These are phyloP conservation scores for Bolboschoenoplectus hybrid DNA, from an alignment of 202 grass and related monocot genomes.

Conservation along the genomic window DNA sequence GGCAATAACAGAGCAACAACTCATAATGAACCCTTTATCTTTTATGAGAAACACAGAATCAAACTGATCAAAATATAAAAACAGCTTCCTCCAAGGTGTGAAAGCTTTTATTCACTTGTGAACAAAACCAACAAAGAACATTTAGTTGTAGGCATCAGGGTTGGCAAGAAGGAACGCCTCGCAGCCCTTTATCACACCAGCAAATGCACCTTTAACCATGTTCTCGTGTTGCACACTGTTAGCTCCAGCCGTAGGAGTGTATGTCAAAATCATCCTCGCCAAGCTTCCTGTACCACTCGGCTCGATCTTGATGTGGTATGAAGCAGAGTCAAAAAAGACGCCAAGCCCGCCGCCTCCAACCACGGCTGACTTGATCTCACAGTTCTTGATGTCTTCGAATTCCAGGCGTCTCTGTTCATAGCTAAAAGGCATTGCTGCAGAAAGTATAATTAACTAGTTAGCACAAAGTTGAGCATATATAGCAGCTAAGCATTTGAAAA, in stretches of 20 bases:
- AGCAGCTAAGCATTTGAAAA: too few species aligned
- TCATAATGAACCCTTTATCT: not conserved
- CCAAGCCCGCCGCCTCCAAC: conserved; percentile 37
- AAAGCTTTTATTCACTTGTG: too few species aligned
- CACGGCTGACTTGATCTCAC: conserved; percentile 18
- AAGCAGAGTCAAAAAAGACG: conserved; percentile 1
- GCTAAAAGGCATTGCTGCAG: conserved; percentile 12
- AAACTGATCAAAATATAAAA: not conserved
- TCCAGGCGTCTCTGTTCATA: conserved; percentile 32
- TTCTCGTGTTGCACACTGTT: not conserved
- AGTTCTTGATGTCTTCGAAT: conserved; percentile 32
- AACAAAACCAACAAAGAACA: not conserved
- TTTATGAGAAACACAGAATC: not conserved
- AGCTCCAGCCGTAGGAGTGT: conserved; percentile 26
- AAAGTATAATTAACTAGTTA: not conserved
- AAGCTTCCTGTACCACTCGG: conserved; percentile 17
- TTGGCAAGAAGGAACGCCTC: conserved; percentile 38
- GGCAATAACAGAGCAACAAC: not conserved
- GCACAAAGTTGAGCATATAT: not conserved
- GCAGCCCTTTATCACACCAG: conserved; percentile 16
- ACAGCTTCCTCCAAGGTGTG: too few species aligned
- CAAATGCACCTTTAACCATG: not conserved
- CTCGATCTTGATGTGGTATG: conserved; percentile 40
- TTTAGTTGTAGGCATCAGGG: conserved; percentile 28
- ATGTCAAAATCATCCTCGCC: conserved; percentile 34